Conservation (phyloP, 139 green algal species). For the Closterium sp. region DNA sequence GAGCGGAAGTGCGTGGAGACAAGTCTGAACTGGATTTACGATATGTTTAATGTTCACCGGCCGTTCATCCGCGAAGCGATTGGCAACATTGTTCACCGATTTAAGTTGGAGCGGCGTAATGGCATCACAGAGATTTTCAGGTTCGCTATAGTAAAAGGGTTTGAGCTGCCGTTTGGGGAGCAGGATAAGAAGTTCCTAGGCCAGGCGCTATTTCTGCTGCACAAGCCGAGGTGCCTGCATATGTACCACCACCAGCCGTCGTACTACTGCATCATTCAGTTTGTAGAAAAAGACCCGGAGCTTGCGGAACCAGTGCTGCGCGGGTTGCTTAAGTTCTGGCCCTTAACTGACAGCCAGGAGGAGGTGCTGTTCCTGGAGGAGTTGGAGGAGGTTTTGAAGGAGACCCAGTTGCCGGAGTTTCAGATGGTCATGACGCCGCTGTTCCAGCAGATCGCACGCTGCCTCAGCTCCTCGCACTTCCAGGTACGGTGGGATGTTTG, state of each 20-base stretch:
- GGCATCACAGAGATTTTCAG: constrained; percentile 94
- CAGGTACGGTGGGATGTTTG: constrained; percentile 26
- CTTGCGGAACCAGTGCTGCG: constrained; percentile 89
- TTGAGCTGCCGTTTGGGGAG: constrained; percentile 97
- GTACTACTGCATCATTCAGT: constrained; percentile 98
- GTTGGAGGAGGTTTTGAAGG: constrained; percentile 97
- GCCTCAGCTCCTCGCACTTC: constrained; percentile 76
- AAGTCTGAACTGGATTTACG: constrained; percentile 95
- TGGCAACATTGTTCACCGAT: constrained; percentile 99
- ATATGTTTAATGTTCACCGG: constrained; percentile 97
- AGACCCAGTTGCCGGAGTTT: constrained; percentile 92
- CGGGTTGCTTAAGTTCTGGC: constrained; percentile 94
- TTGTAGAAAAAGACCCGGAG: constrained; percentile 98
- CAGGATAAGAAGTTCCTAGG: constrained; percentile 79
- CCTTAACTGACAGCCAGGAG: constrained; percentile 97
- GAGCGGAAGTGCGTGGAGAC: constrained; percentile 99
- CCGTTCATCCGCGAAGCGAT: constrained; percentile 98
- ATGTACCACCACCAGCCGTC: constrained; percentile 96
- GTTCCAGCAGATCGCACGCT: constrained; percentile 88
- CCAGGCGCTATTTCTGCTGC: constrained; percentile 91
- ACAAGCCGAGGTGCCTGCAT: constrained; percentile 97
- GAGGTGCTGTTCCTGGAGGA: constrained; percentile 98
- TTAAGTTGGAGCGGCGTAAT: constrained; percentile 98
- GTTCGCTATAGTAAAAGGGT: constrained; percentile 99
- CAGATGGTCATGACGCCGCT: constrained; percentile 83